These are phyloP conservation scores for Amanita pseudoporphyria DNA, from an alignment of 768 basidiomycete species.

Conservation along the genomic window DNA sequence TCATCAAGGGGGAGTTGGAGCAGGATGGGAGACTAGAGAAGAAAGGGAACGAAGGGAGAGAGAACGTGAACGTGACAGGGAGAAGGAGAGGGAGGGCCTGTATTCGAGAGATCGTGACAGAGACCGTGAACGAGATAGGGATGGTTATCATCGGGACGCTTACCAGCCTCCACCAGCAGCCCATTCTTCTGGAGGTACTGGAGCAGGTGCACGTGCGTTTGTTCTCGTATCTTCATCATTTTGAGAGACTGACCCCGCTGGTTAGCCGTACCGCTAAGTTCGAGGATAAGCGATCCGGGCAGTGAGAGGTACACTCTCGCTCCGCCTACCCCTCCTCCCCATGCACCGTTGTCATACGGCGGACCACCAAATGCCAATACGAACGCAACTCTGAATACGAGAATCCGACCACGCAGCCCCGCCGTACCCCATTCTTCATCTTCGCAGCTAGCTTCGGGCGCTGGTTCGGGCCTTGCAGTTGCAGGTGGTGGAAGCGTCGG, in stretches of 20 bases:
- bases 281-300: neutral
- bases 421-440: neutral
- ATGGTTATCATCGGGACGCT: neutral
- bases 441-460: neutral
- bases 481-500: neutral
- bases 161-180: neutral
- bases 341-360: neutral
- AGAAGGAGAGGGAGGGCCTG: neutral
- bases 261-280: neutral
- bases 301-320: neutral
- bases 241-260: neutral
- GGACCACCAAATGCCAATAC: neutral
- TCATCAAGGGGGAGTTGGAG: neutral
- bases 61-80: neutral
- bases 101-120: neutral
- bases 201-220: no score
- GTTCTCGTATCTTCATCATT: neutral
- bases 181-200: neutral
- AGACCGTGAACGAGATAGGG: neutral
- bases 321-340: neutral
- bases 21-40: constrained; percentile 6
- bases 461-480: neutral
- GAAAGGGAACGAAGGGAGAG: constrained; percentile 4
- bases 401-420: neutral
- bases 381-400: neutral